Evolutionary conservation across 495 filamentous ascomycete species (phyloP).

Genomic region (Trichoderma erinaceum): DNA sequence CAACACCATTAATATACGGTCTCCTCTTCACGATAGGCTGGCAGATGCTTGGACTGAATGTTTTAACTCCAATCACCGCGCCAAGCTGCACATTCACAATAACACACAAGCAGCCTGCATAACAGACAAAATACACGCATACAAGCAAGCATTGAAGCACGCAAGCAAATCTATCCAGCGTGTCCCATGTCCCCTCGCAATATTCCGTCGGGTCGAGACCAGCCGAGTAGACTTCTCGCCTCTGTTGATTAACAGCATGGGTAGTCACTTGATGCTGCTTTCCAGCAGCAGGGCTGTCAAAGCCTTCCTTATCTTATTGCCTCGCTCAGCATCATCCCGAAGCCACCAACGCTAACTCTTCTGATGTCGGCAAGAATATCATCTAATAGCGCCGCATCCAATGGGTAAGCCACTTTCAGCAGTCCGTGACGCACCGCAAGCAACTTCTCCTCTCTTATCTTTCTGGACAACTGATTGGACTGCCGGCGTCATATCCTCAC

Average conservation of each 20-base stretch:
- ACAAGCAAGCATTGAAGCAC: not conserved
- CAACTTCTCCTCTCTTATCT: not conserved
- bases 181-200: too few relatives aligned
- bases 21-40: not conserved
- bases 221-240: too few relatives aligned
- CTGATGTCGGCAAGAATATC: too few relatives aligned
- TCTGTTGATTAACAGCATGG: too few relatives aligned
- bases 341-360: too few relatives aligned
- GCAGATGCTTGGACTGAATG: not conserved
- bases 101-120: not conserved
- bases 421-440: not conserved
- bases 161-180: not conserved
- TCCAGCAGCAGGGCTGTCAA: too few relatives aligned
- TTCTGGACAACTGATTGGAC: not conserved
- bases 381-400: not conserved
- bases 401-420: not conserved
- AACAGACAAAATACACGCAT: not conserved
- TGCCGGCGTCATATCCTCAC: not conserved
- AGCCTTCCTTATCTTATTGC: too few relatives aligned
- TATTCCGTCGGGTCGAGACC: too few relatives aligned
- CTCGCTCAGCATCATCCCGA: too few relatives aligned
- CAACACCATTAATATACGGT: not conserved
- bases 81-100: not conserved
- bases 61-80: not conserved
- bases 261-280: too few relatives aligned